Base-by-base conservation (phyloP, 2,329 filamentous ascomycete genomes). In the Neonectria sp. region DNA sequence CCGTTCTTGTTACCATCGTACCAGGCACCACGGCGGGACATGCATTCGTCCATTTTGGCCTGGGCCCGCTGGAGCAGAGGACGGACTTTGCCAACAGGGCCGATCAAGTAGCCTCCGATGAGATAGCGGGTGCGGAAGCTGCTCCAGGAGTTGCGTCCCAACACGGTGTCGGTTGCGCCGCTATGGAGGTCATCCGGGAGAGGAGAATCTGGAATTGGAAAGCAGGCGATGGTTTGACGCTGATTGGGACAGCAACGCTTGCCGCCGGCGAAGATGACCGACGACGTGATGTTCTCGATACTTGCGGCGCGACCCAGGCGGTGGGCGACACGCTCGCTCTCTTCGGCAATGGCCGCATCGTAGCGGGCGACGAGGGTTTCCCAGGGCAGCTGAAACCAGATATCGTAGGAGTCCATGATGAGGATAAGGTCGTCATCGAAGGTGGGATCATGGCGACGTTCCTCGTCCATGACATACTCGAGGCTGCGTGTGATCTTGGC, bases 331-430 rank as follows among this genome's bases (percentile, higher is more conserved):
- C 75, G 69, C 24, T 68, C 63, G 63, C 73, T 72, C 15, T 75
- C 76, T 17, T 72, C 63, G 9, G 67, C 69, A 33, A 73, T 48
- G n/a, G 77, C 65, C 37, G 66, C 69, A 15, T 74, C 48, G 63
- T 77, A 79, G 6, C 77, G 75, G 12, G 66, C 61, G 7, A 78
- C 33, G 6, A 79, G 70, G 4, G 71, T 66, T 29, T 78, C 73
- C 31, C 68, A 31, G 2, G 77, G 77, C 1, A 80, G 72, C 68
- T 80, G 78, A 40, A 80, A 79, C 78, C 78, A 80, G 31, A 78
- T 68, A 35, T 80, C 78, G 55, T 78, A 79, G 12, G 74, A 71
- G n/a, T 80, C 78, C 2, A 79, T 63, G 37, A 80, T 73, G 27
- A 79, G 57, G 3, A 79, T 55, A 11, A 79, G 68, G 12, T 80